Conservation (phyloP, 768 basidiomycete species). For the Mycena filopes region DNA sequence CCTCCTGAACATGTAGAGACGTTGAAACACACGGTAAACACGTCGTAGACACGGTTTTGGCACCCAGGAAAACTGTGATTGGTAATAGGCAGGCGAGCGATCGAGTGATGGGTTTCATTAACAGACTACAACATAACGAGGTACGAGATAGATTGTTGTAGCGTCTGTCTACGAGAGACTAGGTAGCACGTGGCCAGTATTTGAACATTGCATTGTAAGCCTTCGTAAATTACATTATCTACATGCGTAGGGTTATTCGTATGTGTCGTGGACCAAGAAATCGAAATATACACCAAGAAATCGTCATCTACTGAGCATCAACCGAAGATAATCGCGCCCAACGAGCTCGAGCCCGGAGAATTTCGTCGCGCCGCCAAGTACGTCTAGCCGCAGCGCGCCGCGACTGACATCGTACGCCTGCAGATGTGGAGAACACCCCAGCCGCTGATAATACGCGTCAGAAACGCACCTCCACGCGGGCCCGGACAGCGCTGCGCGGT, state of each 20-base stretch:
- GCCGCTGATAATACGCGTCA: neutral
- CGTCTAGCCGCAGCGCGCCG: constrained; percentile 19
- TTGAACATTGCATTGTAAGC: neutral
- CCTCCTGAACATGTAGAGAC: too few relatives aligned
- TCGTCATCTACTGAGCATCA: neutral
- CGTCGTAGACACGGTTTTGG: too few relatives aligned
- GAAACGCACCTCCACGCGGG: constrained; percentile 3
- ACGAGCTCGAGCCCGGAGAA: constrained; percentile 12
- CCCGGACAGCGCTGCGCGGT: neutral
- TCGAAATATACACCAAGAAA: too few relatives aligned
- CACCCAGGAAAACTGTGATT: too few relatives aligned
- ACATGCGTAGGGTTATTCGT: neutral
- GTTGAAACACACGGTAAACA: too few relatives aligned
- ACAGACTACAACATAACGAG: too few relatives aligned
- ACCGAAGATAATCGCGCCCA: neutral
- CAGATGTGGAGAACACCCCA: constrained; percentile 12
- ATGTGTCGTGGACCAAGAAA: too few relatives aligned
- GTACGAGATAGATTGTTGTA: too few relatives aligned
- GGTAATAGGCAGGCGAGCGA: too few relatives aligned
- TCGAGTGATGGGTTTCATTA: too few relatives aligned
- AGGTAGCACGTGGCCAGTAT: too few relatives aligned
- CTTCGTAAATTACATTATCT: neutral
- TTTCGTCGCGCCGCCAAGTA: constrained; percentile 4
- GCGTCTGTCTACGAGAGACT: too few relatives aligned
- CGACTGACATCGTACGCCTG: constrained; percentile 7